Base-by-base conservation (phyloP, 768 basidiomycete genomes). In the Melanogaster broomeanus region DNA sequence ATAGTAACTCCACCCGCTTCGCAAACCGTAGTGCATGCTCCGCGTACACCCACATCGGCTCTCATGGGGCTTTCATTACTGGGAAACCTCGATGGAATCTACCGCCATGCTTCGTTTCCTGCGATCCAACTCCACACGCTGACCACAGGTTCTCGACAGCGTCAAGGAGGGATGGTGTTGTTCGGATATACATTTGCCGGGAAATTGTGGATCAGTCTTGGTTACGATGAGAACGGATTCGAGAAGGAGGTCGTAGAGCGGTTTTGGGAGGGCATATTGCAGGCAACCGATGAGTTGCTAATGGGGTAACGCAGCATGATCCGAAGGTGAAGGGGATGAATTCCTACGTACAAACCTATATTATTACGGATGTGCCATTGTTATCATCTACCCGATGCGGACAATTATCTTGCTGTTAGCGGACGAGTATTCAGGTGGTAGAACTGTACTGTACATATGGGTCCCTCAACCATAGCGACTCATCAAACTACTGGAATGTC, bases 111-210 rank as follows among this genome's bases (percentile, higher is more conserved):
- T 10, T 56, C 68, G 2, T 91, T 80, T 70, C 76, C 79, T n/a
- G 55, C 52, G 1, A 69, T 91, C 53, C 67, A 77, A 65, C 73
- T 93, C 18, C 82, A 88, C 57, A 85, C 84, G 4, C 74, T 94
- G 30, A 93, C 88, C 24, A 92, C 91, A 2, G 91, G 90, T 3
- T 90, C 87, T 7, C 78, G 91, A n/a, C 90, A 93, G 63, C 81
- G 90, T 3, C 63, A 79, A 0, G 83, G 88, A 10, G 89, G 83
- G 2, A 85, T 92, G 82, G 74, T 94, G 34, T 67, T 94, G n/a
- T 91, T 93, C 52, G 86, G 85, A 3, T 88, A 88, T 66, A 89
- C 86, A 0, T 88, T 87, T 57, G 81, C 74, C 19, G 85, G 84
- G 7, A 85, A 83, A 67, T 67, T 93, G 16, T 92, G 87, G 87